These are phyloP conservation scores for Beauveria brongniartii DNA, from an alignment of 2,329 filamentous ascomycete genomes.

Conservation along the genomic window DNA sequence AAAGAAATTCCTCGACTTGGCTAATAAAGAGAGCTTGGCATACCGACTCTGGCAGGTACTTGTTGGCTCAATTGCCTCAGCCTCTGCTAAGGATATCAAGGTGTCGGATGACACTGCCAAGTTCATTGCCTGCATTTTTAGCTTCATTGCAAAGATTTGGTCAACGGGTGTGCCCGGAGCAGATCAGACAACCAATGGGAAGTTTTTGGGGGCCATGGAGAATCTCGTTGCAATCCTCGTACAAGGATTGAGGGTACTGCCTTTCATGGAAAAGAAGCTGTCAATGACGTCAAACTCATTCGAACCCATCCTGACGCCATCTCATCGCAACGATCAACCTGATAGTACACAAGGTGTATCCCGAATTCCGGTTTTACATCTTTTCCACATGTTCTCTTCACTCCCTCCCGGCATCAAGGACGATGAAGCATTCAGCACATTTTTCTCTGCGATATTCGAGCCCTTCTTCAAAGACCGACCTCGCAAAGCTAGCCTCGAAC, in stretches of 20 bases:
- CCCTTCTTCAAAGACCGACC: constrained; percentile 50
- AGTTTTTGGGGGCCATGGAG: constrained; percentile 48
- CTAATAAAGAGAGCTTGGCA: constrained; percentile 45
- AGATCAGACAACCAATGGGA: constrained; percentile 36
- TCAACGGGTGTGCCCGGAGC: constrained; percentile 25
- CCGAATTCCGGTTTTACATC: constrained; percentile 56
- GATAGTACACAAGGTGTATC: constrained; percentile 42
- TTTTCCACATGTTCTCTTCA: constrained; percentile 53
- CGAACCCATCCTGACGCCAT: constrained; percentile 57
- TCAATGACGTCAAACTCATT: constrained; percentile 48
- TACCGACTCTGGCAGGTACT: constrained; percentile 53
- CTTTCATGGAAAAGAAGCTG: constrained; percentile 55
- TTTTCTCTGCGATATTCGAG: constrained; percentile 44
- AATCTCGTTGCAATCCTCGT: constrained; percentile 42
- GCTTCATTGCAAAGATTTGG: constrained; percentile 65
- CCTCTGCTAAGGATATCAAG: constrained; percentile 80
- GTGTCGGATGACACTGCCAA: constrained; percentile 74
- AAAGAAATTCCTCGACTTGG: constrained; percentile 54
- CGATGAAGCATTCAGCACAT: constrained; percentile 34
- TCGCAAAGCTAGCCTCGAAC: constrained; percentile 33
- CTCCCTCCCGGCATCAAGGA: constrained; percentile 40
- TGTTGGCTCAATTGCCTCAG: constrained; percentile 54
- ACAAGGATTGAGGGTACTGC: constrained; percentile 45
- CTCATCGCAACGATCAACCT: constrained; percentile 46
- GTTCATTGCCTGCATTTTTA: constrained; percentile 66